Base-by-base conservation (phyloP, 306 rosid genomes). In the Senna siamea region DNA sequence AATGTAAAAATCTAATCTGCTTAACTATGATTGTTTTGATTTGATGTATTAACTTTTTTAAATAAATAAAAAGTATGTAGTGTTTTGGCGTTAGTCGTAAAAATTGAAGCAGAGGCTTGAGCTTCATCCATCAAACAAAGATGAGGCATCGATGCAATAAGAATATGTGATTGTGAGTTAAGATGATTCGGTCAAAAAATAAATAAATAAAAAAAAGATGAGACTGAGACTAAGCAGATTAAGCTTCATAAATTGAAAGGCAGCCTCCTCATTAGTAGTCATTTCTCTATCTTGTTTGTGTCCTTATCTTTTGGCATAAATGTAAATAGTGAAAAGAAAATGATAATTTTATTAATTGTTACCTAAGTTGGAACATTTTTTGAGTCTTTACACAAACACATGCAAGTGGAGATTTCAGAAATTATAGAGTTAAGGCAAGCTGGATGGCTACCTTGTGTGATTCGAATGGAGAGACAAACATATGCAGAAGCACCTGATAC, bases 401-500 rank as follows among this genome's bases (percentile, higher is more conserved):
- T 30, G 83, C 87, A 83, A 83, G 93, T 88, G 89, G 91, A 78
- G 9, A 44, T 47, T 73, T 34, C 43, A 79, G 73, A 19, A 30
- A 28, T 6, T 20, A 20, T 64, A 47, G 20, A 37, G 6, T 75
- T 59, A 80, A n/a, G n/a, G n/a, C n/a, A n/a, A n/a, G n/a, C n/a
- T n/a, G n/a, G n/a, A 72, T 78, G 68, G 73, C 66, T 70, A 66
- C 69, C 70, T 72, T 81, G 66, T 66, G 59, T 86, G 94, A 89
- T 89, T 84, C 76, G 79, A 76, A 86, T 87, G 80, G 84, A 87
- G 78, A 83, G 85, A 76, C 9, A 68, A 76, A 60, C 22, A 74
- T 66, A 69, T 54, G 85, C 78, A 79, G 73, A 79, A 62, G 97
- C 86, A 93, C 93, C 98, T 61, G 97, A 93, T 93, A 83, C 97